Percentiles rank a stretch among this genome's conserved stretches.
Conservation (phyloP, 2,329 filamentous ascomycete genomes). For the Aaosphaeria pasadenensis region DNA sequence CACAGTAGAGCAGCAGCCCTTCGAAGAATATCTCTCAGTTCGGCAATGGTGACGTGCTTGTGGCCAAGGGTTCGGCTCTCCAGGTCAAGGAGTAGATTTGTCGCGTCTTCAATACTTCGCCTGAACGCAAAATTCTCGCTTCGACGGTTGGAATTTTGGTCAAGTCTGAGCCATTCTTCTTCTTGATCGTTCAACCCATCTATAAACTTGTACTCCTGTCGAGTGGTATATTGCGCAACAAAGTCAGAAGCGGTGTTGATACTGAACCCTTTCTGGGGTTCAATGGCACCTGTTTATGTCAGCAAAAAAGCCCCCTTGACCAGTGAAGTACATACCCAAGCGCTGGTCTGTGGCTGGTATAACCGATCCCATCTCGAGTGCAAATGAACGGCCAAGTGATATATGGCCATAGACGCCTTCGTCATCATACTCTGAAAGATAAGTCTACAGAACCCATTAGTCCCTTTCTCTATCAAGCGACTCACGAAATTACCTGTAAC, state of each 20-base stretch:
- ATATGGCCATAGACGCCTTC: conserved; percentile 89
- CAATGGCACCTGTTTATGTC: conserved; percentile 56
- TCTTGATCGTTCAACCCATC: conserved; percentile 70
- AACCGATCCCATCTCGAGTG: conserved; percentile 82
- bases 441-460: conserved; percentile 54
- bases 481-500: conserved; percentile 56
- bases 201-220: conserved; percentile 90
- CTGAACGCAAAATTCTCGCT: conserved; percentile 19
- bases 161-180: conserved; percentile 58
- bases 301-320: too few relatives aligned
- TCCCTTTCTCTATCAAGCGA: too few relatives aligned
- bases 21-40: conserved; percentile 78
- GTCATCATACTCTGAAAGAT: conserved; percentile 91
- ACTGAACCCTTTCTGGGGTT: conserved; percentile 67
- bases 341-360: conserved; percentile 86
- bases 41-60: conserved; percentile 66
- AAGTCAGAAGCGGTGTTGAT: conserved; percentile 96
- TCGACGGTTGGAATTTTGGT: conserved; percentile 12
- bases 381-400: conserved; percentile 89
- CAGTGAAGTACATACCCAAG: conserved; percentile 44
- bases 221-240: conserved; percentile 92
- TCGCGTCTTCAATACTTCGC: conserved; percentile 50
- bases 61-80: conserved; percentile 68
- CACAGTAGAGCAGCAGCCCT: conserved; percentile 85
- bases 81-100: conserved; percentile 65